Evolutionary conservation across 768 basidiomycete species (phyloP).

Genomic region (Lactifluus pinguis): DNA sequence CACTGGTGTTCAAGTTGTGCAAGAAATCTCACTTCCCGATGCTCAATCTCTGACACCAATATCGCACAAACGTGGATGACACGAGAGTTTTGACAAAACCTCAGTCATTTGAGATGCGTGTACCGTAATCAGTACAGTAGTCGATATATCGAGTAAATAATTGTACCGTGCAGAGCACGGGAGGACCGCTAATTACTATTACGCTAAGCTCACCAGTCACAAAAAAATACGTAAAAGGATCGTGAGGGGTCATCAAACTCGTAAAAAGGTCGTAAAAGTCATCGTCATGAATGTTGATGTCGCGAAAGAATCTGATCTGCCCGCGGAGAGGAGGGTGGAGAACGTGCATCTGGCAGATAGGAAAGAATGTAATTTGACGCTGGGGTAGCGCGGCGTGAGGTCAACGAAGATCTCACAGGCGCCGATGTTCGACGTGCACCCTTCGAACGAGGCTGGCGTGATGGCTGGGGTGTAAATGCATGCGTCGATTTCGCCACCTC

Average conservation of each 20-base stretch:
- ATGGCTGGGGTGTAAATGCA: background rate
- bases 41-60: too few relatives aligned
- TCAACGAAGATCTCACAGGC: background rate
- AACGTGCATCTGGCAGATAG: slow-evolving; percentile 7
- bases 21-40: too few relatives aligned
- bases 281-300: slow-evolving; percentile 1
- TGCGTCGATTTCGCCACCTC: background rate
- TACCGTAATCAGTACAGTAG: too few relatives aligned
- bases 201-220: background rate
- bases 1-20: too few relatives aligned
- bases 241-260: slow-evolving; percentile 10
- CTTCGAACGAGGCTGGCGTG: background rate
- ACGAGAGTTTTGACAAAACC: too few relatives aligned
- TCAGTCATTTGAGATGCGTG: too few relatives aligned
- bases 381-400: background rate
- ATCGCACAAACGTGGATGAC: too few relatives aligned
- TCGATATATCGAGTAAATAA: too few relatives aligned
- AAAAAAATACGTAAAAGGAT: background rate
- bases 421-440: background rate
- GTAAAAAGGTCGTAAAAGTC: background rate
- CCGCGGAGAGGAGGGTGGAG: slow-evolving; percentile 2
- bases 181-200: background rate
- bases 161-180: too few relatives aligned
- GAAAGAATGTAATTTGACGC: background rate
- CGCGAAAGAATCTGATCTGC: slow-evolving; percentile 13